Evolutionary conservation across 1,284 basidiomycete species (phyloP).

Genomic region (Sanghuangporus baumii): DNA sequence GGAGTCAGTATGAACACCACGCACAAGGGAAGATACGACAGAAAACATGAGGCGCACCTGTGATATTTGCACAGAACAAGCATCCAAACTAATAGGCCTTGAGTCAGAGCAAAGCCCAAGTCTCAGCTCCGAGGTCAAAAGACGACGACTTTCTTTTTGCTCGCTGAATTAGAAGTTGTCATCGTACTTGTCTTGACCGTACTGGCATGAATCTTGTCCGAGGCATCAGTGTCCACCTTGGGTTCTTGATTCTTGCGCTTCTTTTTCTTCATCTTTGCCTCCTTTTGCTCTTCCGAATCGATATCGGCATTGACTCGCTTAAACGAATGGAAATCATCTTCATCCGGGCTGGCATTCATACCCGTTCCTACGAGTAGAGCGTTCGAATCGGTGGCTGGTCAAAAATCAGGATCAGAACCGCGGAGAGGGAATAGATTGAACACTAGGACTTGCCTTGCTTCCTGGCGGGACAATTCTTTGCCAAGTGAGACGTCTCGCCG

Average conservation of each 20-base stretch:
- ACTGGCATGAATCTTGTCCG: slow-evolving; percentile 28
- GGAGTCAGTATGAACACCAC: too few species aligned
- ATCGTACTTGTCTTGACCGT: slow-evolving; percentile 39
- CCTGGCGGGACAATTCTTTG: slow-evolving; percentile 73
- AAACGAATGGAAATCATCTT: slow-evolving; percentile 87
- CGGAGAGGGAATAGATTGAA: too few species aligned
- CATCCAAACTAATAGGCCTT: too few species aligned
- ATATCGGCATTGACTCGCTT: slow-evolving; percentile 58
- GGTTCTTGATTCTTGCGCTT: slow-evolving; percentile 30
- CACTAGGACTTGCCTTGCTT: slow-evolving; percentile 42
- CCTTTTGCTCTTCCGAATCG: slow-evolving; percentile 50
- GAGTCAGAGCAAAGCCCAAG: not conserved
- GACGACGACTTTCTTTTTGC: slow-evolving; percentile 56
- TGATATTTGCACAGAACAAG: too few species aligned
- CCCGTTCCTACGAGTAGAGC: slow-evolving; percentile 46
- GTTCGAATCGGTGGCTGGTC: slow-evolving; percentile 20
- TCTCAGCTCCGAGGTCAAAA: slow-evolving; percentile 22
- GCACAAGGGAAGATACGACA: too few species aligned
- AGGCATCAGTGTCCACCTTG: slow-evolving; percentile 31
- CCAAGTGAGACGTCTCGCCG: slow-evolving; percentile 78
- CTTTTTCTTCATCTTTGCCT: slow-evolving; percentile 36
- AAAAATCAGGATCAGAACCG: not conserved
- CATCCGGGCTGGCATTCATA: slow-evolving; percentile 70
- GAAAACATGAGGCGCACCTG: too few species aligned
- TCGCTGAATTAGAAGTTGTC: slow-evolving; percentile 23